Conservation (phyloP, 2,329 filamentous ascomycete genomes). For the Phyllosticta ampelicida region DNA sequence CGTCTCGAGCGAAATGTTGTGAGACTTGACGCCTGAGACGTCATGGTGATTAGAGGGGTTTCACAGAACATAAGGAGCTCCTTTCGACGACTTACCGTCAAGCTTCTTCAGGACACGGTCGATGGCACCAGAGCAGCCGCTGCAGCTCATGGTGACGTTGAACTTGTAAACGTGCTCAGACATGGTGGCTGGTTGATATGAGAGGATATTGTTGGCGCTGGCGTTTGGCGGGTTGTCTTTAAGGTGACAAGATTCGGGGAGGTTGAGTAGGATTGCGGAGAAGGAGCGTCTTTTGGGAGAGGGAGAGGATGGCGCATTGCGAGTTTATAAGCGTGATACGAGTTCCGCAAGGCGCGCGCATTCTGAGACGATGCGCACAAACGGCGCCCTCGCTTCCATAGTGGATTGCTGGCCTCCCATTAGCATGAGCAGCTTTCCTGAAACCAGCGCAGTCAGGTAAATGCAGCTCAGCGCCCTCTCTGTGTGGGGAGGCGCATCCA, state of each 20-base stretch:
- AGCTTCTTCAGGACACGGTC: conserved; percentile 88
- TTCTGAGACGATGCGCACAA: not conserved
- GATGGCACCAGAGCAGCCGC: conserved; percentile 79
- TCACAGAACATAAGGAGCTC: too few species aligned
- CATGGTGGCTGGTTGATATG: conserved; percentile 40
- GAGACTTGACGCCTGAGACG: conserved; percentile 67
- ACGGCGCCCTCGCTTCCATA: not conserved
- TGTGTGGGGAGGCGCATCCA: not conserved
- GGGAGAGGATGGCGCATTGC: not conserved
- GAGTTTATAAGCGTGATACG: not conserved
- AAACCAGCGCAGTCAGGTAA: not conserved
- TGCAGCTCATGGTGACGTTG: conserved; percentile 86
- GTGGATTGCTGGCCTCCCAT: not conserved
- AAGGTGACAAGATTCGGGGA: not conserved
- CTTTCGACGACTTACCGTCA: conserved; percentile 52
- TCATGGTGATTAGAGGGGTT: not conserved
- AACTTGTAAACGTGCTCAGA: conserved; percentile 85
- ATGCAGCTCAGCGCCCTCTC: not conserved
- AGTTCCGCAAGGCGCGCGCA: not conserved
- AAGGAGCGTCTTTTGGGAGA: not conserved
- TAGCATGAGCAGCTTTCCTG: not conserved
- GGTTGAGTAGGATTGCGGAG: not conserved
- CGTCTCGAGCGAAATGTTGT: conserved; percentile 75
- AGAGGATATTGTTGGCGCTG: not conserved
- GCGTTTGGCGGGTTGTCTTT: not conserved